Conservation (phyloP, 345 rosid species). For the Eucalyptus melliodora region DNA sequence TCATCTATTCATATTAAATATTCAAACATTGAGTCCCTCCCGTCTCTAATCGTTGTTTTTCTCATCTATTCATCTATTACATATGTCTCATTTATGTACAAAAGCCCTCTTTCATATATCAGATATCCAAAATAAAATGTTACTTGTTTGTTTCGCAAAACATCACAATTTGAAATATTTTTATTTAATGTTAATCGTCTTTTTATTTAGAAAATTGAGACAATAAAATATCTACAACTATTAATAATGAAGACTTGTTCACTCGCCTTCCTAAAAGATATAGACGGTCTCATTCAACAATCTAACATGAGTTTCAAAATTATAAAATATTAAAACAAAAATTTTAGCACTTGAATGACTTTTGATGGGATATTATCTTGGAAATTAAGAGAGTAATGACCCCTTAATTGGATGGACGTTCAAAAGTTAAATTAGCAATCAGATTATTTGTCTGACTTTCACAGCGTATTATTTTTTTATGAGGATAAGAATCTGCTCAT, state of each 20-base stretch:
- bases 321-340: neutral
- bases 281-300: neutral
- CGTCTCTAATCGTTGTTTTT: no score
- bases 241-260: neutral
- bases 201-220: neutral
- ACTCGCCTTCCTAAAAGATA: neutral
- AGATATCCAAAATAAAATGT: no score
- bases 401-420: neutral
- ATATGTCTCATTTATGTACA: no score
- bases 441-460: neutral
- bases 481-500: neutral
- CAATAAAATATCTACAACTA: neutral
- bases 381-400: neutral
- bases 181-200: no score
- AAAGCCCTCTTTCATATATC: no score
- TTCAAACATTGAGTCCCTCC: no score
- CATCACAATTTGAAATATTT: no score
- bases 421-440: neutral
- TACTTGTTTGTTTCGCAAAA: no score
- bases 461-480: no score
- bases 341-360: neutral
- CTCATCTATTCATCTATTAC: no score
- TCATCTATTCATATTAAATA: neutral
- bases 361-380: neutral
- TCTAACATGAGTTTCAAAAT: neutral